Conservation (phyloP, 495 filamentous ascomycete genomes). For the Neurospora tetrasperma region DNA sequence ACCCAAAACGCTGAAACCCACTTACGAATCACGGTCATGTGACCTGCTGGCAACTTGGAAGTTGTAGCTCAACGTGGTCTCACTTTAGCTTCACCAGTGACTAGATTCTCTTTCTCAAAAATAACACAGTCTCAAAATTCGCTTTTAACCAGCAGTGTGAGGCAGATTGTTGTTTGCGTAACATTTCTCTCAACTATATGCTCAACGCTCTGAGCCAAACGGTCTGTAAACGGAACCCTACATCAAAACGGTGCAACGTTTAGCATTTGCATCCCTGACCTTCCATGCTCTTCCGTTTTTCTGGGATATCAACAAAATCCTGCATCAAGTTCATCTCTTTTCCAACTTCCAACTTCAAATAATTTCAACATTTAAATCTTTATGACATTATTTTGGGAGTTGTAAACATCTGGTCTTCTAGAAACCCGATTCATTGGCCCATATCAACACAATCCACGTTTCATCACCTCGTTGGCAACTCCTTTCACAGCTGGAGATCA, state of each 20-base stretch:
- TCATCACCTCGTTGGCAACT: not conserved
- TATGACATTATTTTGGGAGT: not conserved
- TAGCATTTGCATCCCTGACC: not conserved
- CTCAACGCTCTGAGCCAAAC: not conserved
- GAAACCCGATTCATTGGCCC: not conserved
- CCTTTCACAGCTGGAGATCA: not conserved
- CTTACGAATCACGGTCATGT: not conserved
- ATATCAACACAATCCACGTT: not conserved
- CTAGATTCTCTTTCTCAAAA: too few relatives aligned
- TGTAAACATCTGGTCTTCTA: not conserved
- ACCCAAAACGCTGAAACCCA: not conserved
- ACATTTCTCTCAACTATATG: not conserved
- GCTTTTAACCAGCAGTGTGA: too few relatives aligned
- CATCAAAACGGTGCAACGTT: not conserved
- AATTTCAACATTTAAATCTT: not conserved
- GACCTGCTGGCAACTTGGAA: not conserved
- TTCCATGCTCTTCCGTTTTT: not conserved
- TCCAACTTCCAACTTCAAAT: not conserved
- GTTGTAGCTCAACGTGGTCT: not conserved
- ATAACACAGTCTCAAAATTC: too few relatives aligned
- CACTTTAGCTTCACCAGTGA: not conserved
- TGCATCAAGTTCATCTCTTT: not conserved
- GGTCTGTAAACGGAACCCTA: not conserved
- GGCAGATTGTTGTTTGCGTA: not conserved
- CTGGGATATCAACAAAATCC: not conserved